Evolutionary conservation across 257 asterid species (phyloP).

Genomic region (Ilex aquifolium): DNA sequence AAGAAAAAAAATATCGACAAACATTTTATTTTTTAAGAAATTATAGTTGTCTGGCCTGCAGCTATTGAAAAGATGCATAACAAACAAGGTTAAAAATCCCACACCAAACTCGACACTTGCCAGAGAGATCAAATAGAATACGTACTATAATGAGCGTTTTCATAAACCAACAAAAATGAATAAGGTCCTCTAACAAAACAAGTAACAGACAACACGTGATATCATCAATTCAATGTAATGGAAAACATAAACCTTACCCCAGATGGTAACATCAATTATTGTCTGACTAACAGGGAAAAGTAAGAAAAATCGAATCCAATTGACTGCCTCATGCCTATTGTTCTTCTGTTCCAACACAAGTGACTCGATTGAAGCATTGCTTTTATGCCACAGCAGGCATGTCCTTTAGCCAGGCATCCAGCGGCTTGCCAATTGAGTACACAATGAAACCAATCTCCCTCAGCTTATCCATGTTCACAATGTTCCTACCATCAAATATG

Average conservation of each 20-base stretch:
- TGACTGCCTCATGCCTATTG: slow-evolving; percentile 22
- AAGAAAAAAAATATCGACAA: no score
- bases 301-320: slow-evolving; percentile 22
- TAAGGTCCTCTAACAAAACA: neutral
- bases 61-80: no score
- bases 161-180: neutral
- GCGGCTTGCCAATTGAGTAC: slow-evolving; percentile 83
- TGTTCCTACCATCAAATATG: slow-evolving; percentile 72
- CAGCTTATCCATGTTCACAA: slow-evolving; percentile 51
- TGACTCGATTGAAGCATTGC: slow-evolving; percentile 12
- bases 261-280: slow-evolving; percentile 16
- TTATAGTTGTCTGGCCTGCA: no score
- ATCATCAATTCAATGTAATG: slow-evolving; percentile 31
- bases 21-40: no score
- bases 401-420: slow-evolving; percentile 91
- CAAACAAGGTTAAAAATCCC: no score
- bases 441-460: slow-evolving; percentile 85
- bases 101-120: no score
- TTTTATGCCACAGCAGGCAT: slow-evolving; percentile 74
- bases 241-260: slow-evolving; percentile 27
- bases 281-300: slow-evolving; percentile 33
- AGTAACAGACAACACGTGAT: slow-evolving; percentile 16
- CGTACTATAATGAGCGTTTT: no score
- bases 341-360: slow-evolving; percentile 16
- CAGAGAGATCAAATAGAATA: no score